Evolutionary conservation across 2,329 filamentous ascomycete genomes (phyloP).

Genomic region (Onygena corvina): DNA sequence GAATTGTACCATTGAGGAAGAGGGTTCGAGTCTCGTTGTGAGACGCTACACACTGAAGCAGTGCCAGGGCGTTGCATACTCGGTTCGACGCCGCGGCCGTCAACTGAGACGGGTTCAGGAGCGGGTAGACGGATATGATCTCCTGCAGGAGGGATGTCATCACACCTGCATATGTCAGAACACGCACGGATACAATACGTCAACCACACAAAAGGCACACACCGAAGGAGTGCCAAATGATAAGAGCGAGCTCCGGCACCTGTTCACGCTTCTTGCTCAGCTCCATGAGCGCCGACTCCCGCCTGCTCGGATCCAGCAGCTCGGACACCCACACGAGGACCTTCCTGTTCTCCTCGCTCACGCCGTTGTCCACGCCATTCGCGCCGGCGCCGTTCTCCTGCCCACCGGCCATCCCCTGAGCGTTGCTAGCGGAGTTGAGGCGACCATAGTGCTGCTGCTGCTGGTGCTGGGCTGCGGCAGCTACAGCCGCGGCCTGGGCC

Average conservation of each 20-base stretch:
- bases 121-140: constrained; percentile 95
- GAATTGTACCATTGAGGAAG: constrained; percentile 66
- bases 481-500: constrained; percentile 33
- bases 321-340: constrained; percentile 92
- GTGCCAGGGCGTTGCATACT: constrained; percentile 90
- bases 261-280: constrained; percentile 98
- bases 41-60: constrained; percentile 92
- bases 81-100: constrained; percentile 95
- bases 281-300: constrained; percentile 84
- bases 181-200: constrained; percentile 7
- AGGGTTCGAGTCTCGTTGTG: constrained; percentile 92
- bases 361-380: constrained; percentile 48
- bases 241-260: constrained; percentile 87
- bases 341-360: constrained; percentile 81
- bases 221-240: constrained; percentile 98
- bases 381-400: constrained; percentile 16
- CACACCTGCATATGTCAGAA: constrained; percentile 50
- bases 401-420: constrained; percentile 23
- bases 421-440: constrained; percentile 42
- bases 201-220: constrained; percentile 19
- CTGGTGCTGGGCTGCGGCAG: constrained; percentile 31
- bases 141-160: constrained; percentile 97
- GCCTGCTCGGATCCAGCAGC: constrained; percentile 70
- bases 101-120: constrained; percentile 91
- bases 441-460: constrained; percentile 55